Conservation (phyloP, 2,329 filamentous ascomycete genomes). For the Talaromyces verruculosus region DNA sequence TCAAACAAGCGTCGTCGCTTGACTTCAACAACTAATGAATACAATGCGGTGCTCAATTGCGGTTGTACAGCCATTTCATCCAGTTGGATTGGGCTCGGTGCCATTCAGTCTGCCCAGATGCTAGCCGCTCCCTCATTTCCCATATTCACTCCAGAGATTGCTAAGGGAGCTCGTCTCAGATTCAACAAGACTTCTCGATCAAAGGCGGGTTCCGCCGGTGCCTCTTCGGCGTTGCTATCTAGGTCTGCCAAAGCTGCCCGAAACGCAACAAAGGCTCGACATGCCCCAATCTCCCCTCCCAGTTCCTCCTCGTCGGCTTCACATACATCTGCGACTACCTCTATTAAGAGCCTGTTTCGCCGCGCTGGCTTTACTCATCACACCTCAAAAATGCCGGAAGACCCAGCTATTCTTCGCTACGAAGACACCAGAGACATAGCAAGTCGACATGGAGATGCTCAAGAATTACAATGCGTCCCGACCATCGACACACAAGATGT, state of each 20-base stretch:
- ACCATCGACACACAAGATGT: background rate
- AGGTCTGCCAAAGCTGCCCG: background rate
- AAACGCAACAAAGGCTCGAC: slow-evolving; percentile 22
- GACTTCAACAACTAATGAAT: background rate
- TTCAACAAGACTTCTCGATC: slow-evolving; percentile 6
- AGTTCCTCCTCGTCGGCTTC: slow-evolving; percentile 8
- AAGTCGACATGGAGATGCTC: background rate
- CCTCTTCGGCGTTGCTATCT: slow-evolving; percentile 21
- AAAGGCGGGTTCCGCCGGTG: slow-evolving; percentile 16
- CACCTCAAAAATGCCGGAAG: slow-evolving; percentile 26
- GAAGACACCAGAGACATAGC: background rate
- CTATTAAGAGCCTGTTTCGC: slow-evolving; percentile 26
- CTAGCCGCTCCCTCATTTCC: slow-evolving; percentile 18
- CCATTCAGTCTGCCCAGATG: slow-evolving; percentile 17
- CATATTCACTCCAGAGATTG: slow-evolving; percentile 16
- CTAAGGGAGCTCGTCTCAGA: background rate
- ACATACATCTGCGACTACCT: slow-evolving; percentile 8
- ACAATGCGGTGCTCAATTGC: background rate
- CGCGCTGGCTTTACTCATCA: slow-evolving; percentile 38
- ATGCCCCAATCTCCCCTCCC: slow-evolving; percentile 12
- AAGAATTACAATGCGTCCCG: slow-evolving; percentile 1
- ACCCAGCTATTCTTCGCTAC: slow-evolving; percentile 2
- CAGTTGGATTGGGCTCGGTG: slow-evolving; percentile 7
- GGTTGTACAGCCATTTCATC: slow-evolving; percentile 8
- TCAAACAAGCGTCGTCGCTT: slow-evolving; percentile 13